Evolutionary conservation across 2,329 filamentous ascomycete species (phyloP).

Genomic region (Didymosphaeria variabile): DNA sequence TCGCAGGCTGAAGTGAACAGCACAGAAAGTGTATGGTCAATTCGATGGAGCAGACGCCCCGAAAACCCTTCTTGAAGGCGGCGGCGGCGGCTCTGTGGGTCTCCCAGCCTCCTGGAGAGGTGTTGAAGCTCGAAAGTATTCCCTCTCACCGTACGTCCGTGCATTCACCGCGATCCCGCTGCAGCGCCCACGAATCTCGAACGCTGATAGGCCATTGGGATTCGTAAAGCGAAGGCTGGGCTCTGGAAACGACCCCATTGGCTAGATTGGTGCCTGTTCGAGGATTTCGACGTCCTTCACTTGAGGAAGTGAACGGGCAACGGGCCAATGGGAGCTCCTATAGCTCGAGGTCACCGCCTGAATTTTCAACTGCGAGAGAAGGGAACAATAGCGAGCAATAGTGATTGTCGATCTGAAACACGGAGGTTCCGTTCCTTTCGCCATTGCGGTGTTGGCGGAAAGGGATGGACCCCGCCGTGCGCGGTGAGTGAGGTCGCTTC

Average conservation of each 20-base stretch:
- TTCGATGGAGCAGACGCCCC: not conserved
- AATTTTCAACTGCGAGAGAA: not conserved
- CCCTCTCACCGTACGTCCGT: not conserved
- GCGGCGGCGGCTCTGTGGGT: not conserved
- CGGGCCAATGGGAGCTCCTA: conserved; percentile 3
- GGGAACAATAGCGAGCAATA: conserved; percentile 1
- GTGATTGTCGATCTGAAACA: not conserved
- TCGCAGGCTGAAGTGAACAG: not conserved
- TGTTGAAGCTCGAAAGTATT: not conserved
- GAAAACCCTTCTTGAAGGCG: not conserved
- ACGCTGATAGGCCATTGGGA: not conserved
- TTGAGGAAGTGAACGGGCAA: not conserved
- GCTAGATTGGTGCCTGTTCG: not conserved
- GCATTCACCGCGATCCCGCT: not conserved
- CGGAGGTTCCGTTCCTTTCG: not conserved
- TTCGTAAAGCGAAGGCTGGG: not conserved
- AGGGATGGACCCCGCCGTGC: not conserved
- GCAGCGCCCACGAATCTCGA: not conserved
- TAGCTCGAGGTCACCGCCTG: not conserved
- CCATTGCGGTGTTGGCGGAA: not conserved
- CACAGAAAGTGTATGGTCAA: not conserved
- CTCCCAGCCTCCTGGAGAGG: not conserved
- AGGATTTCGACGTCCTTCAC: not conserved
- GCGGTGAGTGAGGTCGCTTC: not conserved
- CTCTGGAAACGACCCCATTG: not conserved